A percentile compares a stretch with the other conserved stretches of the same genome.
Evolutionary conservation across 2,329 filamentous ascomycete species (phyloP).

Genomic region (Fusarium sp.): DNA sequence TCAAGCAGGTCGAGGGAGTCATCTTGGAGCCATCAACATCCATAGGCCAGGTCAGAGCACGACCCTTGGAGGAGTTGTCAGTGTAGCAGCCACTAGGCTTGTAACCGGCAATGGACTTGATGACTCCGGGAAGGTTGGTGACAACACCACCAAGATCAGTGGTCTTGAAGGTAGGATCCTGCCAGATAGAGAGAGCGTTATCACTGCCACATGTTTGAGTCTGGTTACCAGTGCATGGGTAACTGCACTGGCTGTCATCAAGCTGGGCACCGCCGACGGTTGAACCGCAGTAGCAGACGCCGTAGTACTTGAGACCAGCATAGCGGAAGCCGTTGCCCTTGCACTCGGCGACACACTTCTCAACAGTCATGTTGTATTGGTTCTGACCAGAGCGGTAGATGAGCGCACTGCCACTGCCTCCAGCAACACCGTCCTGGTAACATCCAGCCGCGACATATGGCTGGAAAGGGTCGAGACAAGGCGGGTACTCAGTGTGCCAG

Average conservation of each 20-base stretch:
- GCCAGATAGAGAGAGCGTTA: constrained; percentile 59
- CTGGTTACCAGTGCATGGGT: constrained; percentile 62
- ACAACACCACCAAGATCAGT: constrained; percentile 43
- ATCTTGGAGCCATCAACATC: constrained; percentile 51
- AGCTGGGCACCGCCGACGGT: constrained; percentile 65
- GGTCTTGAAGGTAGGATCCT: constrained; percentile 61
- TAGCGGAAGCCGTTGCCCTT: constrained; percentile 64
- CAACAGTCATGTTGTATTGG: constrained; percentile 57
- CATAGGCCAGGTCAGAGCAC: constrained; percentile 59
- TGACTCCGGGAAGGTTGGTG: constrained; percentile 53
- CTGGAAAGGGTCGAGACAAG: constrained; percentile 58
- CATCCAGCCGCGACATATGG: constrained; percentile 63
- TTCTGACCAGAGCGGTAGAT: constrained; percentile 55
- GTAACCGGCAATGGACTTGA: constrained; percentile 60
- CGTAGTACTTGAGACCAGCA: constrained; percentile 63
- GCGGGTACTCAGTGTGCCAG: constrained; percentile 57
- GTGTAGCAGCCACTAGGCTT: constrained; percentile 71
- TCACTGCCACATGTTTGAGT: constrained; percentile 61
- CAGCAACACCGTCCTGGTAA: constrained; percentile 53
- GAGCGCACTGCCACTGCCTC: constrained; percentile 52
- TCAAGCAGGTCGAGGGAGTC: constrained; percentile 57
- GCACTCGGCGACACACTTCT: constrained; percentile 61
- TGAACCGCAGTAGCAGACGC: constrained; percentile 64
- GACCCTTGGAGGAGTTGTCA: constrained; percentile 56
- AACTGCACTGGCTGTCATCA: constrained; percentile 65